Evolutionary conservation across 495 filamentous ascomycete species (phyloP).

Genomic region (Letharia lupina): DNA sequence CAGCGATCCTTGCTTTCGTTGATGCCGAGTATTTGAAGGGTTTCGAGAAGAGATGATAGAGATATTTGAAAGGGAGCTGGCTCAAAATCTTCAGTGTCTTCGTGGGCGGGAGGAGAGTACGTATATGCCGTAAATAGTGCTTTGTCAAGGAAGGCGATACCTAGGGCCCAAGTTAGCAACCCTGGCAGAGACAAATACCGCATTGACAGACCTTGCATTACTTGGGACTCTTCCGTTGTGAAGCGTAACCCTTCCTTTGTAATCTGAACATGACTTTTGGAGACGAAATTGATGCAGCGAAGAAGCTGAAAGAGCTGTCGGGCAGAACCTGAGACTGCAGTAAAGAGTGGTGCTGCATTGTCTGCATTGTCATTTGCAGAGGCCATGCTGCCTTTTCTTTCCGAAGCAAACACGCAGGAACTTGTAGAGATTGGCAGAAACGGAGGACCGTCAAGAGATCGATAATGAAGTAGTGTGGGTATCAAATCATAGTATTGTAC

Average conservation of each 20-base stretch:
- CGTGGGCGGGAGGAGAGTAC: conserved; percentile 44
- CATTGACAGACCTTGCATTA: conserved; percentile 64
- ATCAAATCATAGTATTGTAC: conserved; percentile 23
- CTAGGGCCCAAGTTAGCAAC: conserved; percentile 31
- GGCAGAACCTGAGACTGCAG: conserved; percentile 76
- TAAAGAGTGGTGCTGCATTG: conserved; percentile 52
- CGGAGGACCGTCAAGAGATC: not conserved
- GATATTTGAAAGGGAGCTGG: conserved; percentile 67
- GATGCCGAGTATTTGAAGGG: conserved; percentile 84
- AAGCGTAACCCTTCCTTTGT: conserved; percentile 76
- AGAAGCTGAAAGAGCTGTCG: conserved; percentile 84
- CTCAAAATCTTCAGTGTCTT: conserved; percentile 32
- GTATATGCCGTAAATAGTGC: conserved; percentile 77
- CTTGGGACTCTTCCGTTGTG: conserved; percentile 71
- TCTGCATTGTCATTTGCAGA: conserved; percentile 20
- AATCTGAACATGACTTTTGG: conserved; percentile 76
- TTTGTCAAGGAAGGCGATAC: conserved; percentile 75
- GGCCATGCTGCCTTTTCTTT: conserved; percentile 14
- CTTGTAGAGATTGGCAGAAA: not conserved
- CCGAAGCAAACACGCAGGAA: not conserved
- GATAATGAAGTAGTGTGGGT: conserved; percentile 1
- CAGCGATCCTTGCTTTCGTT: conserved; percentile 52
- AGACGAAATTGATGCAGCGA: conserved; percentile 73
- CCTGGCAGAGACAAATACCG: not conserved
- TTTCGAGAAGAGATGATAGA: conserved; percentile 80